Evolutionary conservation across 2,329 filamentous ascomycete species (phyloP), one percentile per base, ranked within the genome.

Genomic region (Mycosphaerella arachidis): DNA sequence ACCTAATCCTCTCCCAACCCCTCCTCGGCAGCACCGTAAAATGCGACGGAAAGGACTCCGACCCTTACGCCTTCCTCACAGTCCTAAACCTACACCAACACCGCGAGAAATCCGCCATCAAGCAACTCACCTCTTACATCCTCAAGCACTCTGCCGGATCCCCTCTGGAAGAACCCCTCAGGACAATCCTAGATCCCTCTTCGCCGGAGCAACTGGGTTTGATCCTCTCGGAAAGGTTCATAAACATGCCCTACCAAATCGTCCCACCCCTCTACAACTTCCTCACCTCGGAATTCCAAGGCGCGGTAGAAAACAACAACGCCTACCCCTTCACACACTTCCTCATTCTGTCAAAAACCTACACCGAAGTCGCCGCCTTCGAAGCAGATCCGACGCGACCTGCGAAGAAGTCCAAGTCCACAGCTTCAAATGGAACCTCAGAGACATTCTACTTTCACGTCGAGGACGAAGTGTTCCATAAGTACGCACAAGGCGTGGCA

Each of bases 181-280:
- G 71, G 10, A 54, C 68, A 12, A 70, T 80, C 7, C 73, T 82
- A 16, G 59, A 70, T 6, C 61, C 72, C 16, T 54, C 57, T 0
- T 40, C 53, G 13, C 71, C 74, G 0, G 68, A 75, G 0, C 86
- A 91, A 57, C 84, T 97, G 58, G 94, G 92, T 3, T 79, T 99
- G 16, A 84, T 99, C 30, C 81, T 99, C n/a, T 90, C 91, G 2
- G 94, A 99, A 76, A 86, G 93, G 24, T 81, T 97, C 69, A 92
- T 99, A 80, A 99, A 99, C 79, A 92, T 97, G 81, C 94, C 94
- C n/a, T 82, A 90, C 16, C 91, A 97, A 76, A 87, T 96, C 64
- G 86, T 92, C 13, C 93, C 94, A 31, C 93, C 94, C 4, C 89
- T 97, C 85, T 97, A 97, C 82, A 86, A 83, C 54, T 96, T 97